Percentiles rank a stretch among this genome's conserved stretches.
phyloP scores from a whole-genome alignment of 495 filamentous ascomycete species.

The Aspergillus cristatus region DNA sequence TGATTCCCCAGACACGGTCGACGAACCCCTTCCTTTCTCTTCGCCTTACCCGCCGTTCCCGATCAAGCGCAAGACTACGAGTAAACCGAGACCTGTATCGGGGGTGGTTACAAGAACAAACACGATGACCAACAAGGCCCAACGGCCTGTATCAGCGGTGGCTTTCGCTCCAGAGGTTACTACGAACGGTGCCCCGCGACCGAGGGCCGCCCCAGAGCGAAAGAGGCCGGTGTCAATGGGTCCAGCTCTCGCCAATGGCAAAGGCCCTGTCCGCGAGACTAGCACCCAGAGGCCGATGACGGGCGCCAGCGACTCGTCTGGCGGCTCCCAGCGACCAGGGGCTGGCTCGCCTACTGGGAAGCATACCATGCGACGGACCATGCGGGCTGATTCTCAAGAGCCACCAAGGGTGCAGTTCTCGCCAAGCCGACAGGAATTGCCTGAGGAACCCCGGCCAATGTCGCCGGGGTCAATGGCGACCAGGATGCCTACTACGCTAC shows the following conservation, averaged over 20 bases:
- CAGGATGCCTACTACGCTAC: constrained; percentile 43
- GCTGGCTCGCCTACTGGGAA: constrained; percentile 22
- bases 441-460: constrained; percentile 20
- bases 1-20: constrained; percentile 12
- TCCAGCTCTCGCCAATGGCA: constrained; percentile 11
- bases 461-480: constrained; percentile 24
- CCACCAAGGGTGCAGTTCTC: constrained; percentile 15
- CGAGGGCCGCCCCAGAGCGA: constrained; percentile 3
- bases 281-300: constrained; percentile 21
- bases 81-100: not conserved
- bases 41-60: constrained; percentile 15
- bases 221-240: constrained; percentile 22
- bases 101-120: constrained; percentile 2
- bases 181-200: constrained; percentile 1
- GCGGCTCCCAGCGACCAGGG: constrained; percentile 48
- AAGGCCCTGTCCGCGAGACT: not conserved
- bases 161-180: too few species aligned
- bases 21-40: constrained; percentile 10
- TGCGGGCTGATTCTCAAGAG: constrained; percentile 34
- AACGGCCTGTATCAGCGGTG: constrained; percentile 15
- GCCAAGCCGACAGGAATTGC: constrained; percentile 21
- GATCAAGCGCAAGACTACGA: constrained; percentile 2
- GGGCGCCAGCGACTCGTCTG: constrained; percentile 53
- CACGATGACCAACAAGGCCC: constrained; percentile 8
- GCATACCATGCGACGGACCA: constrained; percentile 46